Evolutionary conservation across 768 basidiomycete genomes (phyloP), one percentile per base, ranked within the genome.

Genomic region (Erythrobasidium yunnanense): DNA sequence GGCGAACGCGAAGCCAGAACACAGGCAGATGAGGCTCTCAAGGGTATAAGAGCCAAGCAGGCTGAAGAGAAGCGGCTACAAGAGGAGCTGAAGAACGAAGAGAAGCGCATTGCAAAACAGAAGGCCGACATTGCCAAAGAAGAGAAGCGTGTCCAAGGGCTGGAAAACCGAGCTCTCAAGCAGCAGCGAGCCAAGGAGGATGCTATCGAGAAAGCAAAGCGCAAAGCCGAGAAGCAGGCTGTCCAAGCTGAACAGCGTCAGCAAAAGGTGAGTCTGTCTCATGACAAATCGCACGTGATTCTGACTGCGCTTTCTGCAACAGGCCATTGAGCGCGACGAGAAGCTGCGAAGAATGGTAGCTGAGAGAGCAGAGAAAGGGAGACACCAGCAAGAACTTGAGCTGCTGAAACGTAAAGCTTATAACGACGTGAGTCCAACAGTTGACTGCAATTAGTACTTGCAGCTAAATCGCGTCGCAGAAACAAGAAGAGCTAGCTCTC

Each of bases 161-260:
- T 63, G 29, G 60, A 63, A 25, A 23, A 50, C 2, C 3, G 17
- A 38, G 32, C 32, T 17, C 4, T 15, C 4, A 63, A 63, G 32
- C 47, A 47, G 8, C 47, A 25, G 18, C 20, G 29, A 51, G 11
- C 6, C 20, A 49, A 51, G 15, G 60, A 63, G n/a, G 25, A 50
- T 11, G 60, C 60, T 6, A 63, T 63, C n/a, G 60, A 63, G 32
- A 45, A 63, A 38, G 60, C 60, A 2, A 63, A 51, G 32, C 29
- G 49, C 20, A 49, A 34, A 22, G 60, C 60, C 5, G 60, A 63
- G 22, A 29, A 51, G 49, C 46, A 49, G 18, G 60, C 60, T 32
- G 2, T 30, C 20, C 60, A 63, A 34, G 60, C 46, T n/a, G 5
- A 47, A 22, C 27, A 63, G 33, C 47, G 60, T 2, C 30, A 25